Conservation (phyloP, 179 eudicot species). For the Monotropa hypopitys region DNA sequence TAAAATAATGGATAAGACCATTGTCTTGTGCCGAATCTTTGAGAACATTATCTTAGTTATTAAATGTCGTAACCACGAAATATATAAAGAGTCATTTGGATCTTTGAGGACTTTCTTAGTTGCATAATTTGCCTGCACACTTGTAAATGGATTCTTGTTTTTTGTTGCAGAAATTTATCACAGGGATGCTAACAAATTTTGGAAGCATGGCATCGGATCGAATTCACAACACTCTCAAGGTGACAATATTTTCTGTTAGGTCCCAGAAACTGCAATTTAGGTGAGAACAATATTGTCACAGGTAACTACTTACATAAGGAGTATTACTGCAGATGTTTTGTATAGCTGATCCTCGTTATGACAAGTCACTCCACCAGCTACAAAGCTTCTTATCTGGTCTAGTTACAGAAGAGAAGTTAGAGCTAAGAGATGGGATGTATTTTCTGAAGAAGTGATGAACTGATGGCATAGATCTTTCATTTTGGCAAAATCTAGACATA, state of each 20-base stretch:
- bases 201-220: conserved; percentile 91
- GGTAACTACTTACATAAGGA: background rate
- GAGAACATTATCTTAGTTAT: background rate
- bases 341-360: conserved; percentile 75
- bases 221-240: conserved; percentile 92
- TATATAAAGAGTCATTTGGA: background rate
- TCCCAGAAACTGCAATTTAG: background rate
- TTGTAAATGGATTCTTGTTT: conserved; percentile 11
- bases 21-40: background rate
- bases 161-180: conserved; percentile 70
- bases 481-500: background rate
- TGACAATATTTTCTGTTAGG: conserved; percentile 11
- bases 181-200: conserved; percentile 91
- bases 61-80: background rate
- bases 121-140: background rate
- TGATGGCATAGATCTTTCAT: conserved; percentile 3
- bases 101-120: background rate
- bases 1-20: background rate
- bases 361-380: conserved; percentile 92
- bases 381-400: conserved; percentile 85
- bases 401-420: conserved; percentile 81
- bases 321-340: conserved; percentile 70
- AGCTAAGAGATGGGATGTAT: conserved; percentile 74
- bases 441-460: conserved; percentile 46
- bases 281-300: background rate